Base-by-base conservation (phyloP, 108 stramenopile genomes). In the Cyclotella sp. region DNA sequence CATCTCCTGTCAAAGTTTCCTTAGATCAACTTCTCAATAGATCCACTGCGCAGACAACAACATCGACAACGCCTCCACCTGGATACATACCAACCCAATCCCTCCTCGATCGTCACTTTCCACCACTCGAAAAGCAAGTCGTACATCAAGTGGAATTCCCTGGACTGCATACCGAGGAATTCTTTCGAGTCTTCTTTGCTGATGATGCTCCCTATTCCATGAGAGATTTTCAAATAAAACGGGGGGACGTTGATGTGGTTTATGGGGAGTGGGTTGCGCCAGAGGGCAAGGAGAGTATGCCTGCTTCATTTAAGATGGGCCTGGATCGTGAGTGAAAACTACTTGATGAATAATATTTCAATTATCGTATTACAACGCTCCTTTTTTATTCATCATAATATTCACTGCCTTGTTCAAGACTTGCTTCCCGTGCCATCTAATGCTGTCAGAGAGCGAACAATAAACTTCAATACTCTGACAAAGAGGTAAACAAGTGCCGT, bases 141-240 rank as follows among this genome's bases (percentile, higher is more conserved):
- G 67, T 90, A n/a, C 69, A 70, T n/a, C 44, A 79, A 53, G 79
- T 87, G 9, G 66, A 81, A 51, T 86, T 95, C 39, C 71, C 67
- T 0, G 89, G 88, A 14, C 78, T 95, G 12, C 77, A 90, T 64
- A 64, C 81, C 18, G 86, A 86, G 0, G 63, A 91, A 39, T 90
- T 95, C 64, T 95, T 95, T 63, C 70, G 84, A 66, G 90, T 95
- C 0, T 95, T 95, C 58, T 92, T 90, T 51, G 83, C 87, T 24
- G 90, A 95, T 40, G 74, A 90, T 53, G 94, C 94, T 19, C 94
- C 94, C 0, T 93, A 88, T 65, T 85, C 76, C 28, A 91, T 90
- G 79, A 76, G 22, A 51, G 91, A 92, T 30, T 92, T 92, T 75
- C 94, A 95, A 63, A 75, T 69, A 27, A 80, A 86, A 43, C 70